A percentile compares a stretch with the other conserved stretches of the same genome.
phyloP scores from a whole-genome alignment of 176 grass and related monocot genomes.

The Oryza australiensis region DNA sequence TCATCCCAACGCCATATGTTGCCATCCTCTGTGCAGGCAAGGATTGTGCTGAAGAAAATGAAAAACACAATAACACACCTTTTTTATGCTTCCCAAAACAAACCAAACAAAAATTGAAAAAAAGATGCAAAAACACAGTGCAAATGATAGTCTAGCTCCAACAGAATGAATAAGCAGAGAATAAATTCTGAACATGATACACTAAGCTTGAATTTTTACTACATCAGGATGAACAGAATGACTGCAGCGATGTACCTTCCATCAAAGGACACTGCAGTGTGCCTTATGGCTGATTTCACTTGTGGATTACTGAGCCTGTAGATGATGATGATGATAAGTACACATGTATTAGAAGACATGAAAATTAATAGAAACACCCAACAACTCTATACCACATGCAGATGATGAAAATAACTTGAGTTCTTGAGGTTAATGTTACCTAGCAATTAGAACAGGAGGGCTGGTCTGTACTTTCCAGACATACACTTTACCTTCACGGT shows the following conservation, averaged over 20 bases:
- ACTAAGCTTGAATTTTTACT: not conserved
- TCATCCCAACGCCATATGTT: constrained; percentile 76
- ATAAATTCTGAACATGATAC: not conserved
- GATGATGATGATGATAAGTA: constrained; percentile 3
- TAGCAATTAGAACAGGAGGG: constrained; percentile 63
- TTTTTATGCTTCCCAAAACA: not conserved
- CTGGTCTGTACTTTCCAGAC: constrained; percentile 90
- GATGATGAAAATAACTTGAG: not conserved
- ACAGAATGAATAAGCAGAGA: not conserved
- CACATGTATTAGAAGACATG: not conserved
- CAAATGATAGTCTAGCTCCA: not conserved
- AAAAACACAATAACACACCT: not conserved
- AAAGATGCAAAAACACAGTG: not conserved
- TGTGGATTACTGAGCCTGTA: constrained; percentile 62
- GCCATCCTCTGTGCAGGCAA: constrained; percentile 78
- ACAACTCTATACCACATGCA: not conserved
- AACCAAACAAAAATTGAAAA: not conserved
- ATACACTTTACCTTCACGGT: constrained; percentile 87
- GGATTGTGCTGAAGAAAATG: constrained; percentile 69
- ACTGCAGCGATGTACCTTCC: constrained; percentile 59
- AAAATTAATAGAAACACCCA: not conserved
- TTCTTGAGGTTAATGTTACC: constrained; percentile 35
- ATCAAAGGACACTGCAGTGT: constrained; percentile 79
- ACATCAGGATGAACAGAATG: not conserved
- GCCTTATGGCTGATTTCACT: constrained; percentile 79